Percentiles rank a stretch among this genome's conserved stretches.
Conservation (phyloP, 2,329 filamentous ascomycete species). For the Diaporthe aspalathi region DNA sequence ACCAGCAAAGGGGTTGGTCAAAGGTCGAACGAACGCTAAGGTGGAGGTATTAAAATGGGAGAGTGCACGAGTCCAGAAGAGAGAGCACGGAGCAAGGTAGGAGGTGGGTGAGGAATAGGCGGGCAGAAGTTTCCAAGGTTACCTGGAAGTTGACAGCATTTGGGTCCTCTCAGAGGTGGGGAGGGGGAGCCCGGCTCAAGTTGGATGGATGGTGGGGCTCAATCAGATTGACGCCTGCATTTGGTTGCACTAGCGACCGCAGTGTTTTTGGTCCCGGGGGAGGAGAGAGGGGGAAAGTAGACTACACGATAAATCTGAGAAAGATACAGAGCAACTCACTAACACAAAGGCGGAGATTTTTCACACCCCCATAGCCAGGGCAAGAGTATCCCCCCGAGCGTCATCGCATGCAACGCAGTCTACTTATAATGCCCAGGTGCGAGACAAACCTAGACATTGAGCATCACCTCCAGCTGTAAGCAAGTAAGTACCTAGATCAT, state of each 20-base stretch:
- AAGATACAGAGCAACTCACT: background rate
- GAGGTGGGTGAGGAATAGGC: slow-evolving; percentile 29
- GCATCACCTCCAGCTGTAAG: background rate
- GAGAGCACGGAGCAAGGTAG: slow-evolving; percentile 32
- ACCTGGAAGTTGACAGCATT: slow-evolving; percentile 37
- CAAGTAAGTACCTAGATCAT: background rate
- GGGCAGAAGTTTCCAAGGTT: slow-evolving; percentile 34
- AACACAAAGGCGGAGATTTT: too few relatives aligned
- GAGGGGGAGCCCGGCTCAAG: slow-evolving; percentile 7
- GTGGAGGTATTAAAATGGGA: slow-evolving; percentile 31
- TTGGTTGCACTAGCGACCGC: slow-evolving; percentile 24
- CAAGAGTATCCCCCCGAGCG: too few relatives aligned
- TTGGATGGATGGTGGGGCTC: slow-evolving; percentile 33
- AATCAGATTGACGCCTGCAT: slow-evolving; percentile 14
- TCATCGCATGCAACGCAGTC: background rate
- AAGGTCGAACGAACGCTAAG: slow-evolving; percentile 33
- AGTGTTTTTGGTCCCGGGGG: too few relatives aligned
- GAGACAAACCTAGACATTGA: background rate
- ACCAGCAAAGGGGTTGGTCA: slow-evolving; percentile 32
- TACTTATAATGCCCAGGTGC: background rate
- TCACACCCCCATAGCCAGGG: too few relatives aligned
- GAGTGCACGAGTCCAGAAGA: slow-evolving; percentile 29
- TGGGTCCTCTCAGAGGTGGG: slow-evolving; percentile 18
- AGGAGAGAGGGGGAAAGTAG: too few relatives aligned
- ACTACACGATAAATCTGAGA: background rate